These are phyloP conservation scores for Turnera subulata DNA, from an alignment of 345 rosid species.

Conservation along the genomic window DNA sequence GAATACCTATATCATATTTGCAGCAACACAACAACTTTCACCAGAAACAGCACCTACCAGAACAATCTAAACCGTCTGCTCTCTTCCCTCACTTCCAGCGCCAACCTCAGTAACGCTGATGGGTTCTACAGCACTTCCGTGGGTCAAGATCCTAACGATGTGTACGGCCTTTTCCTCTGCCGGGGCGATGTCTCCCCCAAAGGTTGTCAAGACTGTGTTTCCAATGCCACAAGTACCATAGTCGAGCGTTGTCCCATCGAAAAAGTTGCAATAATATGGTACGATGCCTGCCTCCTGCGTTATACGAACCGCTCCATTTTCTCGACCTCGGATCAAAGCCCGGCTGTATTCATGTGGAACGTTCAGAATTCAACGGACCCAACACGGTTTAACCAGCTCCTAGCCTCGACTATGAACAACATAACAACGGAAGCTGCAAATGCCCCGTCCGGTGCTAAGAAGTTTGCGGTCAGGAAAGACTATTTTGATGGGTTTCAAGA, in stretches of 20 bases:
- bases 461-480: conserved; percentile 18
- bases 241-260: conserved; percentile 17
- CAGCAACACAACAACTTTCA: conserved; percentile 8
- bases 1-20: background rate
- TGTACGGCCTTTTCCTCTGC: conserved; percentile 21
- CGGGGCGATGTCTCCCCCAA: background rate
- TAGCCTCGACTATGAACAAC: conserved; percentile 2
- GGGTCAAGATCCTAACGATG: conserved; percentile 7
- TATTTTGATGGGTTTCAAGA: background rate
- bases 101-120: background rate
- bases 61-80: conserved; percentile 1
- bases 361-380: background rate
- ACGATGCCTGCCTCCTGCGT: conserved; percentile 31
- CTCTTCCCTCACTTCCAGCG: conserved; percentile 8
- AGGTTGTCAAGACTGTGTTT: conserved; percentile 17
- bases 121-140: conserved; percentile 12
- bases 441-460: conserved; percentile 6
- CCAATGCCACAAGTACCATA: background rate
- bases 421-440: conserved; percentile 12
- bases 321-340: background rate
- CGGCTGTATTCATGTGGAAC: background rate
- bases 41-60: conserved; percentile 18
- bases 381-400: conserved; percentile 8
- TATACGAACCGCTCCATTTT: conserved; percentile 22
- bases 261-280: conserved; percentile 32